phyloP scores from a whole-genome alignment of 768 basidiomycete genomes.

The Cystobasidium tubakii region DNA sequence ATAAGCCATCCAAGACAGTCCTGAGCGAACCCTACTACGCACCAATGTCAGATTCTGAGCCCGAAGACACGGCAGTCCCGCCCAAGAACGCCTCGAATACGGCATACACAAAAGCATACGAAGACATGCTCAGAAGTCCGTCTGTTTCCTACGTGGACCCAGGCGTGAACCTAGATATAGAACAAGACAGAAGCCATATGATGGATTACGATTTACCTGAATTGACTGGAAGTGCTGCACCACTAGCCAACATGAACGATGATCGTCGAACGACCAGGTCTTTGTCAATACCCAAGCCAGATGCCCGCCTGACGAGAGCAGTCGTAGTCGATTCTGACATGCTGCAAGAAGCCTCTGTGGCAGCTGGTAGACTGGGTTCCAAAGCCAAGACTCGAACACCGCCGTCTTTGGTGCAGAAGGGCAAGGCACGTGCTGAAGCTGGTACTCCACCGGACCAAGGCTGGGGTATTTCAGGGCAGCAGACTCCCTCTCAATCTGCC shows the following conservation, averaged over 20 bases:
- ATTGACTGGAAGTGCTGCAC: not conserved
- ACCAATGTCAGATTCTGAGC: not conserved
- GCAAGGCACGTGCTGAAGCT: not conserved
- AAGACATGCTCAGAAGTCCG: not conserved
- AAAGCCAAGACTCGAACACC: not conserved
- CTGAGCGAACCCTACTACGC: not conserved
- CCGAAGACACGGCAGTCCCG: not conserved
- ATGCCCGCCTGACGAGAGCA: not conserved
- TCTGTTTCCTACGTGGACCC: conserved; percentile 16
- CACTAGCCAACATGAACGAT: not conserved
- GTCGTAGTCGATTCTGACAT: not conserved
- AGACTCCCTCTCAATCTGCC: not conserved
- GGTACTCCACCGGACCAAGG: not conserved
- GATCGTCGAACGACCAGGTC: not conserved
- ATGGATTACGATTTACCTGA: not conserved
- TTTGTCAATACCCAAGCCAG: not conserved
- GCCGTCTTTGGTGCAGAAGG: not conserved
- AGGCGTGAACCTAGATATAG: not conserved
- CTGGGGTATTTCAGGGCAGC: not conserved
- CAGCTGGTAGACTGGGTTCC: not conserved
- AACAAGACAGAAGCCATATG: conserved; percentile 8
- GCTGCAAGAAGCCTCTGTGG: not conserved
- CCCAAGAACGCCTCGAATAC: not conserved
- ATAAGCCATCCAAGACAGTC: no score
- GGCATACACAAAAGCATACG: not conserved